Evolutionary conservation across 345 rosid genomes (phyloP).

Genomic region (Pistacia atlantica): DNA sequence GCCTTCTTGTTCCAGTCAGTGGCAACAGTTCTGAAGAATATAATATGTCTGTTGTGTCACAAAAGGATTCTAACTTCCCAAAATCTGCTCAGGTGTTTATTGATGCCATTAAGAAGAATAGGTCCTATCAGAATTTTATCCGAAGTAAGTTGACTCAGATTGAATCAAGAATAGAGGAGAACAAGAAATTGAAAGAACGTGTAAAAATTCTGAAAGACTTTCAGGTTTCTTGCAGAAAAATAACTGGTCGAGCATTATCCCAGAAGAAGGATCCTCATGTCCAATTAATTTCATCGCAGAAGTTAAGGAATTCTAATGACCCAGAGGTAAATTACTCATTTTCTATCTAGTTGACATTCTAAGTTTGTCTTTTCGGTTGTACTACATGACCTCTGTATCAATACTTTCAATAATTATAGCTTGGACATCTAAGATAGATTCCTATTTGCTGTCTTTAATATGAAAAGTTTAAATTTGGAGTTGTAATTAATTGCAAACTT

Average conservation of each 20-base stretch:
- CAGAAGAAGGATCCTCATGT: conserved; percentile 77
- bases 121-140: conserved; percentile 74
- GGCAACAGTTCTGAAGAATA: conserved; percentile 33
- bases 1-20: conserved; percentile 26
- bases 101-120: conserved; percentile 80
- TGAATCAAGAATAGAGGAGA: conserved; percentile 85
- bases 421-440: background rate
- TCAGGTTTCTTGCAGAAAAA: conserved; percentile 68
- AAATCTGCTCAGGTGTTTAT: conserved; percentile 66
- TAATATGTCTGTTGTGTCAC: conserved; percentile 31
- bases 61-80: conserved; percentile 55
- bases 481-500: background rate
- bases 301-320: conserved; percentile 36
- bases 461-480: background rate
- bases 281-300: conserved; percentile 61
- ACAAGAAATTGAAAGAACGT: conserved; percentile 69
- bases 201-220: conserved; percentile 70
- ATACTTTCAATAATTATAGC: background rate
- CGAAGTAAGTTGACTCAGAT: conserved; percentile 63
- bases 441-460: background rate
- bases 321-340: conserved; percentile 51
- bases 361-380: background rate
- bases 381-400: background rate
- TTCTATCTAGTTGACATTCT: background rate
- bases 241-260: conserved; percentile 62